Evolutionary conservation across 106 monocot species (phyloP), one percentile per base, ranked within the genome.

Genomic region (Amphibolis antarctica): DNA sequence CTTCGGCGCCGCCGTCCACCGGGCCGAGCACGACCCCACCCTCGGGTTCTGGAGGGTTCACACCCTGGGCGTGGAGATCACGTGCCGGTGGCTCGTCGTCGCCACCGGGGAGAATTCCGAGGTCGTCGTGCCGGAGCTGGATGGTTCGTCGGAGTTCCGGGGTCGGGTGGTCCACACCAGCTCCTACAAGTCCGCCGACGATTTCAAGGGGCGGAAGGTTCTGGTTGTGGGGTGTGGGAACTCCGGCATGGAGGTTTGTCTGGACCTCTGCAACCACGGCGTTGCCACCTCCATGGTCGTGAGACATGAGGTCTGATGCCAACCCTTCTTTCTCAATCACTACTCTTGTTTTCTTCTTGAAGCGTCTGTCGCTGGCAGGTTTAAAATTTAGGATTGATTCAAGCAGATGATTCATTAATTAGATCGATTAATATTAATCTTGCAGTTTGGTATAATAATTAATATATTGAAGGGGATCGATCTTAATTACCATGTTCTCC

Each of bases 221-320:
- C 62, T 71, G 20, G 71, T 71, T 20, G 69, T 70, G 20, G 71
- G 71, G 15, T 62, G 71, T 60, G 71, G 71, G n/a, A 71, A 71
- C 31, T 71, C 71, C 0, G 71, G 71, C 30, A 71, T 71, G 71
- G 71, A 71, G 71, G 53, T 71, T 12, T 69, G 59, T 48, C 60
- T 69, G 46, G 69, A 69, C 49, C 69, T 69, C 46, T 69, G 59
- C 59, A 60, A 69, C 69, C 18, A 47, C 25, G 19, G 30, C 19
- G 69, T 59, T 49, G 47, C 28, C 28, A 59, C 69, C 12, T 30
- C 59, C 44, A 56, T 69, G 20, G 69, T 69, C 22, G 69, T 69
- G 2, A 69, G 69, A 20, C 59, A 69, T 12, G 44, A 22, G 59
- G 69, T 69, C 44, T 23, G 66, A 19, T 42, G 13, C 0, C 19